These are phyloP conservation scores for Thelonectria discophora DNA, from an alignment of 2,329 filamentous ascomycete genomes.

Conservation along the genomic window DNA sequence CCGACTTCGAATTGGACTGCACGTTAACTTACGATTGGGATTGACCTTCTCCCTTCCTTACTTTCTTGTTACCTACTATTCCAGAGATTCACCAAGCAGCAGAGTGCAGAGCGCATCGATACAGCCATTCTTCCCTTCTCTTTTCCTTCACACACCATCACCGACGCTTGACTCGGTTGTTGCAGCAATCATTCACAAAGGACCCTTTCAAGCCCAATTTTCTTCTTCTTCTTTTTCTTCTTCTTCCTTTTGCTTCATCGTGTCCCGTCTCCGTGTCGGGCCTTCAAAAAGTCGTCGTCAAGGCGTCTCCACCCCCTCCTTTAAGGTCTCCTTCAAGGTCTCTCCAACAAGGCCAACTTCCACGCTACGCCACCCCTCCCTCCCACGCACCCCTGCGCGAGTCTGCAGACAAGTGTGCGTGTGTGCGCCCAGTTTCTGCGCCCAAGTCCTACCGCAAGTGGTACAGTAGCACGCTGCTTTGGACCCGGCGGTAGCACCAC, in stretches of 20 bases:
- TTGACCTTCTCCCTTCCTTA: slow-evolving; percentile 2
- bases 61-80: neutral
- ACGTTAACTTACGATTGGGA: neutral
- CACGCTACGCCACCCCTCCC: slow-evolving; percentile 21
- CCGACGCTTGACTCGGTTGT: slow-evolving; percentile 10
- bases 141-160: slow-evolving; percentile 6
- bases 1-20: neutral
- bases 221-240: neutral
- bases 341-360: slow-evolving; percentile 12
- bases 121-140: slow-evolving; percentile 1
- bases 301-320: slow-evolving; percentile 26
- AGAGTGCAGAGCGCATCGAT: slow-evolving; percentile 10
- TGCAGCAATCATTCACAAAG: slow-evolving; percentile 17
- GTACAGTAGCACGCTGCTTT: slow-evolving; percentile 33
- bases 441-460: slow-evolving; percentile 23
- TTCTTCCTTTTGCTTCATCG: neutral
- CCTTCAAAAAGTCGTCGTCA: slow-evolving; percentile 3
- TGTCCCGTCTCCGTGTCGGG: neutral
- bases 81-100: slow-evolving; percentile 4
- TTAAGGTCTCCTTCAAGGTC: slow-evolving; percentile 12
- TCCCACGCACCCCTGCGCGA: slow-evolving; percentile 20
- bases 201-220: slow-evolving; percentile 12
- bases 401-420: slow-evolving; percentile 15
- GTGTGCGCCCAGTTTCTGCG: slow-evolving; percentile 17
- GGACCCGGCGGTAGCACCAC: slow-evolving; percentile 30